These are phyloP conservation scores for Calocybe cyanea DNA, from an alignment of 768 basidiomycete species.

Conservation along the genomic window DNA sequence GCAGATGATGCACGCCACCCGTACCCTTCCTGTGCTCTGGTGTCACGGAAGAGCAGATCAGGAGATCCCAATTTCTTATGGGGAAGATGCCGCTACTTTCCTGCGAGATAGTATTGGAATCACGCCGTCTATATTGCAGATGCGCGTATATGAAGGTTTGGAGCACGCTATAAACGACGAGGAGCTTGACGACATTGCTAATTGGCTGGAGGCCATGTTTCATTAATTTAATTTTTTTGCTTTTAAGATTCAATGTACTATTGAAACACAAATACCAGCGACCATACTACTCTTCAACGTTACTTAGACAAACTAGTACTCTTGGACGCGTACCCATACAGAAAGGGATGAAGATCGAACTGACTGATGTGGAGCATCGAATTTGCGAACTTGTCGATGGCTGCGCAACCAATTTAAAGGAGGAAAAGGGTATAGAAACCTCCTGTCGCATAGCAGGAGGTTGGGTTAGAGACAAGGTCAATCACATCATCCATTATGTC, in stretches of 20 bases:
- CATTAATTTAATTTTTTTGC: slow-evolving; percentile 5
- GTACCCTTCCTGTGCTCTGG: slow-evolving; percentile 38
- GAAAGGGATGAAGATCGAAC: slow-evolving; percentile 37
- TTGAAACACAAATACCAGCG: neutral
- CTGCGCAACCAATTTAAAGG: slow-evolving; percentile 57
- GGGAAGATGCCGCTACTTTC: slow-evolving; percentile 28
- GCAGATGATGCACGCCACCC: slow-evolving; percentile 30
- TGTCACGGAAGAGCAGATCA: slow-evolving; percentile 35
- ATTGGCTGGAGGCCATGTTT: slow-evolving; percentile 21
- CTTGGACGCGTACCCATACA: slow-evolving; percentile 19
- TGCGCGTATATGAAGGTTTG: slow-evolving; percentile 27
- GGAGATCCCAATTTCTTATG: slow-evolving; percentile 33
- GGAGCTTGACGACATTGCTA: slow-evolving; percentile 29
- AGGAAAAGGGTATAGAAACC: slow-evolving; percentile 48
- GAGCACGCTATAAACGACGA: slow-evolving; percentile 29
- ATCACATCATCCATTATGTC: slow-evolving; percentile 9
- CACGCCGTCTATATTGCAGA: slow-evolving; percentile 15
- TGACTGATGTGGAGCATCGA: slow-evolving; percentile 64
- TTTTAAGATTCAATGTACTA: no score
- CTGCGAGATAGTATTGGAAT: slow-evolving; percentile 25
- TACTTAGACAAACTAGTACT: slow-evolving; percentile 4
- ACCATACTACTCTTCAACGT: slow-evolving; percentile 10
- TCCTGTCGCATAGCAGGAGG: slow-evolving; percentile 93
- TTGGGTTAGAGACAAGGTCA: slow-evolving; percentile 98
- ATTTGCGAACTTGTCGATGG: slow-evolving; percentile 80